Conservation (phyloP, 2,329 filamentous ascomycete genomes). For the Clonostachys byssicola region DNA sequence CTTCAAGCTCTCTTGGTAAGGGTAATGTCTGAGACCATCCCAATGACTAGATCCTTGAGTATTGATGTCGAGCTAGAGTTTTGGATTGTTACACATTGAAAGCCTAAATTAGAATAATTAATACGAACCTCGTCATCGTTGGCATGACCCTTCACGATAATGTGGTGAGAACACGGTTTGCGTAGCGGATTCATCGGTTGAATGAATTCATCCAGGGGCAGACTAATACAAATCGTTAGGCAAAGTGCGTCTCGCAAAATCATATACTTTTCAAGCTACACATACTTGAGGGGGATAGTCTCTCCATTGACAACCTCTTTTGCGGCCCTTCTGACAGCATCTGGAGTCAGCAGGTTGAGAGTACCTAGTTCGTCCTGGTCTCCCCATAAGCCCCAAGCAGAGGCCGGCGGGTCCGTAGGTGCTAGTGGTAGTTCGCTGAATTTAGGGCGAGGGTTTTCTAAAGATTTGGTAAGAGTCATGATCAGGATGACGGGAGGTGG, state of each 20-base stretch:
- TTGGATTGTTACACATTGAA: too few relatives aligned
- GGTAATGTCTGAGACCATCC: conserved; percentile 6
- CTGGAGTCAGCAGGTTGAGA: conserved; percentile 2
- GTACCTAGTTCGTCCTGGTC: conserved; percentile 4
- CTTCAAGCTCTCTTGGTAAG: conserved; percentile 4
- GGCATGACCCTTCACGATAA: conserved; percentile 10
- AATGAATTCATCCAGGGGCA: conserved; percentile 3
- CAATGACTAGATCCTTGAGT: conserved; percentile 7
- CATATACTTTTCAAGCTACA: too few relatives aligned
- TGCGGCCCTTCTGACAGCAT: not conserved
- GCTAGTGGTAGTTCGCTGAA: not conserved
- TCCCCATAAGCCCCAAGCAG: conserved; percentile 5
- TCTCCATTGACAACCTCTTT: not conserved
- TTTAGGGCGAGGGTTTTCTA: too few relatives aligned
- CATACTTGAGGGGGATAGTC: not conserved
- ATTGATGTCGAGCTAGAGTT: conserved; percentile 3
- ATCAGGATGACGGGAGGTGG: too few relatives aligned
- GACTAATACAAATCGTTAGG: not conserved
- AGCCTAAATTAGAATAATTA: too few relatives aligned
- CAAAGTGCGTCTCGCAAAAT: too few relatives aligned
- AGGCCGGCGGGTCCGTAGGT: conserved; percentile 1
- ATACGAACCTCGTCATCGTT: conserved; percentile 12
- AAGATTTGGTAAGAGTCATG: too few relatives aligned
- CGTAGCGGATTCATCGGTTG: conserved; percentile 6
- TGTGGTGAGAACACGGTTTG: conserved; percentile 9